Percentiles rank a stretch among this genome's conserved stretches.
Evolutionary conservation across 768 basidiomycete species (phyloP).

Genomic region (Boletus rex-veris): DNA sequence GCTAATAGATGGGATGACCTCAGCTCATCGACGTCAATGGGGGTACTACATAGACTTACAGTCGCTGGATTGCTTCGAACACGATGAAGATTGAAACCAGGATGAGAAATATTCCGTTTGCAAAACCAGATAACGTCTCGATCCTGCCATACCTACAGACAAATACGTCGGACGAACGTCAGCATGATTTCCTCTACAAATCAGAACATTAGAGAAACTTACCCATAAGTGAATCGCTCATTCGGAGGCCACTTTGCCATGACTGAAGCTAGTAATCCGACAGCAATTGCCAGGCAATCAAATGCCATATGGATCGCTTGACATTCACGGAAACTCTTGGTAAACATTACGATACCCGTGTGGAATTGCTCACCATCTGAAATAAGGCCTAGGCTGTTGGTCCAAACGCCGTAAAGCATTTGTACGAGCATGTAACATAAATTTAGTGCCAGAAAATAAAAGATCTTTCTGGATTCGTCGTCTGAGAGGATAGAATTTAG

Average conservation of each 20-base stretch:
- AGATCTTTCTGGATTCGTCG: slow-evolving; percentile 90
- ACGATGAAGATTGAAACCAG: slow-evolving; percentile 97
- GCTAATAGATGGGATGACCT: slow-evolving; percentile 35
- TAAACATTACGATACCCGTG: background rate
- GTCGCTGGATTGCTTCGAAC: slow-evolving; percentile 93
- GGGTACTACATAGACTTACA: slow-evolving; percentile 49
- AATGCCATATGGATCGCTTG: slow-evolving; percentile 99
- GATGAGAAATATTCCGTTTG: slow-evolving; percentile 92
- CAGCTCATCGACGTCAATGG: background rate
- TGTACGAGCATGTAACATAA: slow-evolving; percentile 96
- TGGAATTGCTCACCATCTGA: slow-evolving; percentile 75
- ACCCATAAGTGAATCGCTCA: slow-evolving; percentile 94
- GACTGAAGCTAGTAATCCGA: slow-evolving; percentile 92
- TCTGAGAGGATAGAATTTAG: slow-evolving; percentile 89
- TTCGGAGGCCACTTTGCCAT: slow-evolving; percentile 99
- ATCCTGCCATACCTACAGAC: slow-evolving; percentile 81
- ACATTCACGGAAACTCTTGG: background rate
- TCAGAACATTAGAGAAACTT: slow-evolving; percentile 21
- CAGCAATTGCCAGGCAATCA: slow-evolving; percentile 95
- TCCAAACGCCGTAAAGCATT: slow-evolving; percentile 97
- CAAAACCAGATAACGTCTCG: slow-evolving; percentile 96
- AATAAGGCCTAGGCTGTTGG: slow-evolving; percentile 93
- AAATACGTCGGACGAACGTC: background rate
- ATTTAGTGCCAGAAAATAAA: slow-evolving; percentile 94
- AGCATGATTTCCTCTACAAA: background rate